These are phyloP conservation scores for Xylaria sp. DNA, from an alignment of 2,329 filamentous ascomycete species.

Conservation along the genomic window DNA sequence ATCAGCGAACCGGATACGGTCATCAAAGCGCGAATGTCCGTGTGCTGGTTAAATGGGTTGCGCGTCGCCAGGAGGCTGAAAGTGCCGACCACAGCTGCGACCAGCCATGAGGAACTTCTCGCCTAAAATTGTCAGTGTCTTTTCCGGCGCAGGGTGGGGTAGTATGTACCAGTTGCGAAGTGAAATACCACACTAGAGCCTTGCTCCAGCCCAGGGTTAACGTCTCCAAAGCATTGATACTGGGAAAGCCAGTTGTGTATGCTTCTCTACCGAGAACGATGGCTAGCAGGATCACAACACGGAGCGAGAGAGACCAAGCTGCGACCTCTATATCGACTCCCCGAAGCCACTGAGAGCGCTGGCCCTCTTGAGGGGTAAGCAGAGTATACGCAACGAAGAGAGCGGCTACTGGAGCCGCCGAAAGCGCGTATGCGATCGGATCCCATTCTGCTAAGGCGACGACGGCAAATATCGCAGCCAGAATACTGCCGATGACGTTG, in stretches of 20 bases:
- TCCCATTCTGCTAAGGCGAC: constrained; percentile 48
- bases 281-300: constrained; percentile 38
- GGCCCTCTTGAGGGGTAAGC: constrained; percentile 39
- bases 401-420: constrained; percentile 45
- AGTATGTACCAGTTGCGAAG: constrained; percentile 48
- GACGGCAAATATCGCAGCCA: constrained; percentile 43
- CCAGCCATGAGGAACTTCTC: constrained; percentile 49
- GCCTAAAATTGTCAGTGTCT: constrained; percentile 42
- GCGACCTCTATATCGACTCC: constrained; percentile 50
- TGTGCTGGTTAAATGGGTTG: constrained; percentile 46
- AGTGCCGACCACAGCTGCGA: constrained; percentile 46
- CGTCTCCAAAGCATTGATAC: constrained; percentile 26
- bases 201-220: constrained; percentile 48
- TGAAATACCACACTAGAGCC: constrained; percentile 52
- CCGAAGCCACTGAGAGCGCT: constrained; percentile 45
- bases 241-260: constrained; percentile 43
- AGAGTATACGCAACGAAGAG: constrained; percentile 49
- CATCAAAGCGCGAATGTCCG: constrained; percentile 44
- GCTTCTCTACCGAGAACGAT: constrained; percentile 37
- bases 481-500: constrained; percentile 41
- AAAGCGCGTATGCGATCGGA: constrained; percentile 41
- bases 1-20: constrained; percentile 48
- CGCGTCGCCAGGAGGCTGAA: constrained; percentile 50
- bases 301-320: constrained; percentile 44
- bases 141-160: neutral